phyloP scores from a whole-genome alignment of 495 filamentous ascomycete species.

The Penicillium nucicola region DNA sequence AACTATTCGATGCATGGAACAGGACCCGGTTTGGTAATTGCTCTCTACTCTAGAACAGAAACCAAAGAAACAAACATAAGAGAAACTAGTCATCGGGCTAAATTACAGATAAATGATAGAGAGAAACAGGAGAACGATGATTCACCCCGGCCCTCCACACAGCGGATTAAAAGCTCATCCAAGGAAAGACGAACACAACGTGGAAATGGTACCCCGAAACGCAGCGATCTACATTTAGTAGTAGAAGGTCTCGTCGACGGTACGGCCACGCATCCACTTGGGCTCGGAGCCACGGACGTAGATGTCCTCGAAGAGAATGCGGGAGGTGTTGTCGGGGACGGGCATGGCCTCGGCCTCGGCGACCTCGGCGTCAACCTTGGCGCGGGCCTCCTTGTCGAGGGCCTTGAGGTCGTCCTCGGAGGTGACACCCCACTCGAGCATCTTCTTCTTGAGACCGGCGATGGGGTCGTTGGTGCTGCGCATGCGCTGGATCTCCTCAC shows the following conservation, averaged over 20 bases:
- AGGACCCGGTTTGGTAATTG: conserved; percentile 17
- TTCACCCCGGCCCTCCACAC: conserved; percentile 4
- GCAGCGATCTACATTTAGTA: conserved; percentile 46
- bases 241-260: conserved; percentile 92
- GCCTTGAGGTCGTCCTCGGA: conserved; percentile 95
- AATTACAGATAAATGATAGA: conserved; percentile 34
- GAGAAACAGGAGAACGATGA: conserved; percentile 13
- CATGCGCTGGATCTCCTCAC: conserved; percentile 99
- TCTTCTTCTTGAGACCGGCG: conserved; percentile 94
- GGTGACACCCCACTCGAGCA: conserved; percentile 90
- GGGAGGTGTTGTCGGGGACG: conserved; percentile 66
- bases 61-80: conserved; percentile 18
- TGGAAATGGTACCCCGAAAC: conserved; percentile 1
- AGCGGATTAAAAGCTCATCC: conserved; percentile 13
- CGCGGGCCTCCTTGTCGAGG: conserved; percentile 88
- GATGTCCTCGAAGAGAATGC: conserved; percentile 94
- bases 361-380: conserved; percentile 84
- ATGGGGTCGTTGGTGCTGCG: conserved; percentile 97
- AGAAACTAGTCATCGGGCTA: conserved; percentile 30
- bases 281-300: conserved; percentile 93
- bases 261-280: conserved; percentile 82
- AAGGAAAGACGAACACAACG: neutral
- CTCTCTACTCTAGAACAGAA: conserved; percentile 28
- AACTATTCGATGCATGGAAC: neutral
- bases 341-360: conserved; percentile 83